Evolutionary conservation across 495 filamentous ascomycete species (phyloP).

Genomic region (Melanomma pulvis-pyrius): DNA sequence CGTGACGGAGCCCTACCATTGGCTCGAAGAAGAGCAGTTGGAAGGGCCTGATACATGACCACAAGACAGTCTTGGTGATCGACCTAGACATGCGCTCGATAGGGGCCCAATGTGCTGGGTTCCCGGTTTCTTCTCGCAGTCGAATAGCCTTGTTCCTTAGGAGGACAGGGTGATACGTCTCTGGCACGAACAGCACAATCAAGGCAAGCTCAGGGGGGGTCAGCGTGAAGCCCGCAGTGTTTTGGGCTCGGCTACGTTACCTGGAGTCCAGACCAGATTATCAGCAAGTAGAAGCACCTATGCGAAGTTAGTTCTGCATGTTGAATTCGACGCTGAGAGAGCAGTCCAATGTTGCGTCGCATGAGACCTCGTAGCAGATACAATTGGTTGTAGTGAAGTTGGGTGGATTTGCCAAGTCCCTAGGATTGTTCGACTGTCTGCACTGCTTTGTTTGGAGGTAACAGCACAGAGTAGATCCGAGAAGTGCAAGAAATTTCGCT

Average conservation of each 20-base stretch:
- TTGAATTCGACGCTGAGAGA: neutral
- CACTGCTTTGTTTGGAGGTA: too few species aligned
- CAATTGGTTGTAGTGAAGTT: neutral
- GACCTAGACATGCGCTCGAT: conserved; percentile 78
- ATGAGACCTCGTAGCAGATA: neutral
- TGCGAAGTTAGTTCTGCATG: conserved; percentile 2
- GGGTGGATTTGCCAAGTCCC: neutral
- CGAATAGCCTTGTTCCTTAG: conserved; percentile 72
- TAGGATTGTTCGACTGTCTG: neutral
- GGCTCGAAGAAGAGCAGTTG: conserved; percentile 82
- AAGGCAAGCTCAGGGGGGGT: neutral
- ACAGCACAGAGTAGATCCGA: too few species aligned
- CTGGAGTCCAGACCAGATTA: conserved; percentile 73
- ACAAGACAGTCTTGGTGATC: conserved; percentile 68
- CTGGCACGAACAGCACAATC: conserved; percentile 60
- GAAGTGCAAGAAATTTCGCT: neutral
- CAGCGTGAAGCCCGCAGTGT: neutral
- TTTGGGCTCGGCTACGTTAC: conserved; percentile 1
- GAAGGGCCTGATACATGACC: conserved; percentile 76
- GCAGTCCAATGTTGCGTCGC: too few species aligned
- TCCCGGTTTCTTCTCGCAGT: conserved; percentile 74
- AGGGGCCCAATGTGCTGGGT: conserved; percentile 75
- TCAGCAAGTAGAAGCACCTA: conserved; percentile 78
- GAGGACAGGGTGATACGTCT: conserved; percentile 84
- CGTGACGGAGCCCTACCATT: conserved; percentile 52